Evolutionary conservation across 169 alveolate genomes (phyloP).

Genomic region (Cryptosporidium meleagridis): DNA sequence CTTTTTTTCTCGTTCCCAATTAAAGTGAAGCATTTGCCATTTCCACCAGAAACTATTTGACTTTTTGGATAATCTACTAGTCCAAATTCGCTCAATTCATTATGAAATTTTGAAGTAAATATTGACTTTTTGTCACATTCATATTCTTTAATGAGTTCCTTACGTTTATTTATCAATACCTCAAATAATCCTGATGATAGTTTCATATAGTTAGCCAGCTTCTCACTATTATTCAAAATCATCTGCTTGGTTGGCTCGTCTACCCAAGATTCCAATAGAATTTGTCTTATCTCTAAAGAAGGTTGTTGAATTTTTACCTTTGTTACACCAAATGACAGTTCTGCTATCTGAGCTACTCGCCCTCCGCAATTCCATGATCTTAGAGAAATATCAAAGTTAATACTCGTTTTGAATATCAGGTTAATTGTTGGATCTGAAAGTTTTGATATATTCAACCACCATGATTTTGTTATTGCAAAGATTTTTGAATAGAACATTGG

Average conservation of each 20-base stretch:
- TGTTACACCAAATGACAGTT: constrained; percentile 16
- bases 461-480: constrained; percentile 28
- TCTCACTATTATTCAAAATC: constrained; percentile 17
- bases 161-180: constrained; percentile 14
- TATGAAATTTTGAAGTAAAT: background rate
- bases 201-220: constrained; percentile 30
- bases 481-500: constrained; percentile 43
- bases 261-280: constrained; percentile 65
- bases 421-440: constrained; percentile 61
- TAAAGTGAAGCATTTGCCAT: constrained; percentile 34
- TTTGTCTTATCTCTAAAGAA: constrained; percentile 1
- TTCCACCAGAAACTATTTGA: constrained; percentile 3
- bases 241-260: background rate
- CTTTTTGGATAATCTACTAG: background rate
- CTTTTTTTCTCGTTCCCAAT: background rate
- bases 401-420: constrained; percentile 11
- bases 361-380: constrained; percentile 72
- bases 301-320: constrained; percentile 30
- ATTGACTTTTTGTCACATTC: background rate
- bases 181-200: constrained; percentile 16
- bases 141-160: background rate
- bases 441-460: constrained; percentile 42
- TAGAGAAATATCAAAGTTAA: constrained; percentile 53
- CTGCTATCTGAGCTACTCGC: constrained; percentile 3
- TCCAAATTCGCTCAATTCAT: constrained; percentile 35